Evolutionary conservation across 306 rosid genomes (phyloP).

Genomic region (Glycine soja): DNA sequence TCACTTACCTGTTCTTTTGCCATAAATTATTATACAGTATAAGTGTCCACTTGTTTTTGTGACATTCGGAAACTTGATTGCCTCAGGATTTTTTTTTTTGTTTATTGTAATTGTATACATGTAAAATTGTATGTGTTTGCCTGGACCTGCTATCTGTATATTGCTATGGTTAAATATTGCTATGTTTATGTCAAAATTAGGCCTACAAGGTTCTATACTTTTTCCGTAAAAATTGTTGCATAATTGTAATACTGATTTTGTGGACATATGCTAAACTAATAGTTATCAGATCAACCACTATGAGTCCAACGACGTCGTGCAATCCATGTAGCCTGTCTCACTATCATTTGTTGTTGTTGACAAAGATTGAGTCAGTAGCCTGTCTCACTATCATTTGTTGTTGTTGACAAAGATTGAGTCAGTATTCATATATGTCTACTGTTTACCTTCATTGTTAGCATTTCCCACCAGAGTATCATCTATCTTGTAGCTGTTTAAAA

Average conservation of each 20-base stretch:
- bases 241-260: slow-evolving; percentile 35
- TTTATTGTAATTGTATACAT: slow-evolving; percentile 5
- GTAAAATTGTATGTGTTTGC: background rate
- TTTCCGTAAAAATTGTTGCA: slow-evolving; percentile 1
- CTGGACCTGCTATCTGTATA: too few relatives aligned
- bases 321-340: too few relatives aligned
- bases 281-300: slow-evolving; percentile 23
- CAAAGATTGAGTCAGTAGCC: slow-evolving; percentile 14
- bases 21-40: slow-evolving; percentile 16
- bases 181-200: slow-evolving; percentile 23
- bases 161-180: background rate
- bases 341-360: background rate
- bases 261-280: slow-evolving; percentile 15
- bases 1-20: slow-evolving; percentile 40
- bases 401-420: slow-evolving; percentile 21
- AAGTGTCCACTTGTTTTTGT: slow-evolving; percentile 43
- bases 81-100: slow-evolving; percentile 24
- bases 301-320: background rate
- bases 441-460: slow-evolving; percentile 36
- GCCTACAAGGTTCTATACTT: slow-evolving; percentile 22
- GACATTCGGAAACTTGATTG: slow-evolving; percentile 40
- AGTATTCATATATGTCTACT: slow-evolving; percentile 25
- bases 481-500: slow-evolving; percentile 9
- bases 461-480: slow-evolving; percentile 12
- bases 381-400: too few relatives aligned